phyloP scores from a whole-genome alignment of 345 rosid genomes.

The Aquilaria sinensis region DNA sequence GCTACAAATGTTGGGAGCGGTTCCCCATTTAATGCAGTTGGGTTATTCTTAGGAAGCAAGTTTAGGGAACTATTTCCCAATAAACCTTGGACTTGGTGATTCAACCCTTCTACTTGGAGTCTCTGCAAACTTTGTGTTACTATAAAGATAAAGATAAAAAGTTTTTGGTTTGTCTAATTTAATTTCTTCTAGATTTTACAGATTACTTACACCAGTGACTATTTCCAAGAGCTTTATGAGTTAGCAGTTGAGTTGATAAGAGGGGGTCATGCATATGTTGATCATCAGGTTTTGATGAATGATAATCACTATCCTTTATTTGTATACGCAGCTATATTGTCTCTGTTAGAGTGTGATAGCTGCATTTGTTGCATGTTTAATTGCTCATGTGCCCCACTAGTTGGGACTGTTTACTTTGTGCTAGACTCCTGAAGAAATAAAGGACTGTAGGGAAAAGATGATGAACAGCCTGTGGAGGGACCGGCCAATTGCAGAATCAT shows the following conservation, averaged over 20 bases:
- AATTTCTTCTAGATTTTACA: conserved; percentile 26
- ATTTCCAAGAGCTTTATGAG: conserved; percentile 90
- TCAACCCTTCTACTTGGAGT: too few species aligned
- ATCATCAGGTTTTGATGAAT: conserved; percentile 71
- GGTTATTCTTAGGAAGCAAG: too few species aligned
- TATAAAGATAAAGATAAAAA: neutral
- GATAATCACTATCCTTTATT: conserved; percentile 1
- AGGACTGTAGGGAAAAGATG: conserved; percentile 82
- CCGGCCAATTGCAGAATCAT: conserved; percentile 77
- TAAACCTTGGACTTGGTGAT: too few species aligned
- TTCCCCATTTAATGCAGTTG: too few species aligned
- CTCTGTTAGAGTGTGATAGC: neutral
- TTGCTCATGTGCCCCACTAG: neutral
- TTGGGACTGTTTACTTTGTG: conserved; percentile 10
- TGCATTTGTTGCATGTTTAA: conserved; percentile 1
- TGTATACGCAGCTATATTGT: neutral
- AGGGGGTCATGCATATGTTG: conserved; percentile 95
- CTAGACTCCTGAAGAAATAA: conserved; percentile 77
- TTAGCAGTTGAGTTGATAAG: conserved; percentile 86
- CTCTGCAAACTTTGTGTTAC: too few species aligned
- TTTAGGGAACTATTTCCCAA: too few species aligned
- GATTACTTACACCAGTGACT: conserved; percentile 97
- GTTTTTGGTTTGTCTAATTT: conserved; percentile 12
- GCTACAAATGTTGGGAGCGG: too few species aligned
- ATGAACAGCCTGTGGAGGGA: conserved; percentile 99